Evolutionary conservation across 1,284 basidiomycete genomes (phyloP).

Genomic region (Puccinia triticina): DNA sequence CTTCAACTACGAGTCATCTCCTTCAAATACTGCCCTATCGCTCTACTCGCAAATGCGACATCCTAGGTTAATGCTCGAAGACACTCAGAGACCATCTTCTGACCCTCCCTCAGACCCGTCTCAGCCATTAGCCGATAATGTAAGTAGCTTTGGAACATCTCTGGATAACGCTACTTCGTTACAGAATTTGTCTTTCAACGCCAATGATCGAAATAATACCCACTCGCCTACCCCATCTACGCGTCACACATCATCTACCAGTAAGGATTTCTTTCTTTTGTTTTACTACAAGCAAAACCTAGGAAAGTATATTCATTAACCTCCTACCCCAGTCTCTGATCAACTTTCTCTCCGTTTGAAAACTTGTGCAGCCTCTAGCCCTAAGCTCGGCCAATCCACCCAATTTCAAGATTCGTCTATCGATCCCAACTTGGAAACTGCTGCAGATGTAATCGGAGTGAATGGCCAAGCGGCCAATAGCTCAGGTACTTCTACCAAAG

Average conservation of each 20-base stretch:
- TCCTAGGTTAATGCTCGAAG: constrained; percentile 45
- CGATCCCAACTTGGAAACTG: constrained; percentile 38
- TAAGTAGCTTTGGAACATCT: constrained; percentile 1
- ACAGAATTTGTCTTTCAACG: constrained; percentile 1
- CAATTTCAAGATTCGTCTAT: constrained; percentile 29
- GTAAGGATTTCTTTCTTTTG: background rate
- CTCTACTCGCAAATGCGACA: constrained; percentile 28
- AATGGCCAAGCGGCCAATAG: background rate
- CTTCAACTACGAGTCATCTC: constrained; percentile 10
- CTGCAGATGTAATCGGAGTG: background rate
- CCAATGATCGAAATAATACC: constrained; percentile 5
- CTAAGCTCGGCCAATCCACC: background rate
- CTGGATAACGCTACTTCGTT: background rate
- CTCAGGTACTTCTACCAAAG: background rate
- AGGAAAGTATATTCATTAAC: background rate
- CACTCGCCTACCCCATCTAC: constrained; percentile 17
- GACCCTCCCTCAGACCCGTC: constrained; percentile 1
- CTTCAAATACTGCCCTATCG: constrained; percentile 18
- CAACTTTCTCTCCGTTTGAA: background rate
- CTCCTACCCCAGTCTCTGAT: background rate
- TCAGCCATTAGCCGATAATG: background rate
- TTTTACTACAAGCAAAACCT: background rate
- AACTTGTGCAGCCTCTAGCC: background rate
- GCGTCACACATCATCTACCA: constrained; percentile 3
- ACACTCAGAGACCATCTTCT: constrained; percentile 2